phyloP scores from a whole-genome alignment of 2,329 filamentous ascomycete species.

The Hypoxylon rubiginosum region DNA sequence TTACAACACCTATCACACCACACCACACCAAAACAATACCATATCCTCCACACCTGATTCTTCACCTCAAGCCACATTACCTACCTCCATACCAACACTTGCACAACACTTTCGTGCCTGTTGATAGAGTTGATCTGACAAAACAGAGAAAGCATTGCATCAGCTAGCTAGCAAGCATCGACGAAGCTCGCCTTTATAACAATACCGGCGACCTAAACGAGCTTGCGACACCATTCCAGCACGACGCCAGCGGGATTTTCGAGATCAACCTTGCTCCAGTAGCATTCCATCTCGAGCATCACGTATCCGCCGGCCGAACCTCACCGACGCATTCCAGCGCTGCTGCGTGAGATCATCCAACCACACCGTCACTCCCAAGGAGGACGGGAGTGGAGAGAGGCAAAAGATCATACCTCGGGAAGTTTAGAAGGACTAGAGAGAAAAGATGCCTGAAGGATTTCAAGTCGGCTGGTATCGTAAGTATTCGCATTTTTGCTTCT shows the following conservation, averaged over 20 bases:
- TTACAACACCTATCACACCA: constrained; percentile 47
- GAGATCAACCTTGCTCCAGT: constrained; percentile 37
- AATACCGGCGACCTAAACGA: constrained; percentile 14
- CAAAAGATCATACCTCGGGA: constrained; percentile 37
- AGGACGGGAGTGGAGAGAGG: constrained; percentile 51
- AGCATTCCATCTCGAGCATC: constrained; percentile 44
- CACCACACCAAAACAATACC: constrained; percentile 20
- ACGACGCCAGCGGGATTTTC: constrained; percentile 35
- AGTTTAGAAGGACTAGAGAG: constrained; percentile 33
- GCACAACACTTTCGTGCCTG: constrained; percentile 32
- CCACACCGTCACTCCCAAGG: constrained; percentile 51
- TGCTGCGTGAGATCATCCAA: constrained; percentile 41
- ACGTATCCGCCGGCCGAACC: constrained; percentile 26
- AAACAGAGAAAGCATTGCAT: constrained; percentile 33
- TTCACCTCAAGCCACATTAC: constrained; percentile 27
- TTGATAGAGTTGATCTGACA: constrained; percentile 48
- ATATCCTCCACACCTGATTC: constrained; percentile 26
- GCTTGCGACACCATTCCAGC: constrained; percentile 40
- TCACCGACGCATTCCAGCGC: constrained; percentile 43
- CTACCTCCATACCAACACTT: constrained; percentile 21
- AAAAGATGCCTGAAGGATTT: constrained; percentile 49
- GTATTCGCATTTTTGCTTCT: constrained; percentile 30
- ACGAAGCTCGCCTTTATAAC: constrained; percentile 30
- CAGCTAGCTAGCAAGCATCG: constrained; percentile 27
- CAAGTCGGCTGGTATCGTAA: constrained; percentile 53